Base-by-base conservation (phyloP, 139 green algal genomes). In the Chlamydomonas sphaeroides region DNA sequence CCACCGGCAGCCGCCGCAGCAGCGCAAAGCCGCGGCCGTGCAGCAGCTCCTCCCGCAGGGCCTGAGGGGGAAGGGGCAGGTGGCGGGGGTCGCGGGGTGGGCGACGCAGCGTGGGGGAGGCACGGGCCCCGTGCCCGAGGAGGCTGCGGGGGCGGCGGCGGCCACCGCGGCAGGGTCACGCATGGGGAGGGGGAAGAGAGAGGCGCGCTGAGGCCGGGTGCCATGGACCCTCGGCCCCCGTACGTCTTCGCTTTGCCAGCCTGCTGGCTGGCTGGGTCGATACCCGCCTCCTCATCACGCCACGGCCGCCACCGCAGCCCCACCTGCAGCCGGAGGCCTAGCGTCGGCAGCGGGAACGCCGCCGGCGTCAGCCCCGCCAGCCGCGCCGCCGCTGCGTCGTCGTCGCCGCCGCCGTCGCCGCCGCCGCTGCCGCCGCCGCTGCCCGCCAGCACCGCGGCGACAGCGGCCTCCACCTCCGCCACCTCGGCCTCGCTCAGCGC, bases 1-100 rank as follows among this genome's bases (percentile, higher is more conserved):
- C 74, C 59, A 80, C 59, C 21, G 74, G 74, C 59, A 80, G 74
- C 5, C 74, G 57, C 20, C 59, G 74, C 18, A 80, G 38, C 74
- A 80, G 57, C 20, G 74, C 74, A 26, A 80, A 80, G 30, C 74
- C 74, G 5, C 59, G 57, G 5, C 74, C 74, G 15, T 80, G 39
- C 20, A 80, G 59, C 57, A 80, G 41, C 38, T 80, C 59, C 17
- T 35, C 0, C 6, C 30, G 74, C 28, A 80, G 74, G 4, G 39
- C 39, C 72, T 80, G 38, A 0, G 42, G 30, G 10, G 17, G 48
- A 32, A 17, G 3, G 69, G 33, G 33, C 35, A 56, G 8, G 49
- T 3, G n/a, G n/a, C 1, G 45, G 49, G 26, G 39, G 48, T 21
- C 42, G 1, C 28, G 11, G 28, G 28, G 67, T 28, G 67, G 4